phyloP scores from a whole-genome alignment of 2,329 filamentous ascomycete genomes.

The Cytospora chrysosperma region DNA sequence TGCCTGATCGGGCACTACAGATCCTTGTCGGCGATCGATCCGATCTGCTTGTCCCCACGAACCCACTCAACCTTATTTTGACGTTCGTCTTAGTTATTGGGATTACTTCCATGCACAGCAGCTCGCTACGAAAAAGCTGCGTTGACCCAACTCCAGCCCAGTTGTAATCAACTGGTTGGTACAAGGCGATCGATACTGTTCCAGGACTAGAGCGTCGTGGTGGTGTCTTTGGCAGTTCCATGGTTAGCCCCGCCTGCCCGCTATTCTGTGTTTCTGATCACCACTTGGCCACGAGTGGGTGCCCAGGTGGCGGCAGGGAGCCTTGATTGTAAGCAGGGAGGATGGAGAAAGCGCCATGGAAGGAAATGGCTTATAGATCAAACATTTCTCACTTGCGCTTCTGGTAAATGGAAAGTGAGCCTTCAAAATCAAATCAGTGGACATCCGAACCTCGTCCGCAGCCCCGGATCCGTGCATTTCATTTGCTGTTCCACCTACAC shows the following conservation, averaged over 20 bases:
- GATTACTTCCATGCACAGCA: not conserved
- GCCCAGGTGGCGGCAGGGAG: too few species aligned
- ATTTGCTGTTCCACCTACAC: too few species aligned
- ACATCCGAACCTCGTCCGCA: too few species aligned
- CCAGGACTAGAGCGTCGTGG: not conserved
- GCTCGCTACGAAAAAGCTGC: not conserved
- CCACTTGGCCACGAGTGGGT: too few species aligned
- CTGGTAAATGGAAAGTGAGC: too few species aligned
- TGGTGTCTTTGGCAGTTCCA: not conserved
- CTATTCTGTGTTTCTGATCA: not conserved
- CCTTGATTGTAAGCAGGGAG: too few species aligned
- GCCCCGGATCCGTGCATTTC: too few species aligned
- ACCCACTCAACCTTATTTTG: slow-evolving; percentile 4
- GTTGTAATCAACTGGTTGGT: not conserved
- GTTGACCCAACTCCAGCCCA: not conserved
- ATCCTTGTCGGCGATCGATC: not conserved
- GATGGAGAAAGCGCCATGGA: too few species aligned
- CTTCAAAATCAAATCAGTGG: too few species aligned
- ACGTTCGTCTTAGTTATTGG: not conserved
- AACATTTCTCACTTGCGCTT: too few species aligned
- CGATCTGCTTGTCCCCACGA: not conserved
- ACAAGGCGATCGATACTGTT: not conserved
- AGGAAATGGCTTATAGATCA: too few species aligned
- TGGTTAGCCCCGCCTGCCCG: not conserved
- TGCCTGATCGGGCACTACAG: not conserved